Percentiles rank a stretch among this genome's conserved stretches.
These are phyloP conservation scores for Buddleja alternifolia DNA, from an alignment of 257 asterid genomes.

Conservation along the genomic window DNA sequence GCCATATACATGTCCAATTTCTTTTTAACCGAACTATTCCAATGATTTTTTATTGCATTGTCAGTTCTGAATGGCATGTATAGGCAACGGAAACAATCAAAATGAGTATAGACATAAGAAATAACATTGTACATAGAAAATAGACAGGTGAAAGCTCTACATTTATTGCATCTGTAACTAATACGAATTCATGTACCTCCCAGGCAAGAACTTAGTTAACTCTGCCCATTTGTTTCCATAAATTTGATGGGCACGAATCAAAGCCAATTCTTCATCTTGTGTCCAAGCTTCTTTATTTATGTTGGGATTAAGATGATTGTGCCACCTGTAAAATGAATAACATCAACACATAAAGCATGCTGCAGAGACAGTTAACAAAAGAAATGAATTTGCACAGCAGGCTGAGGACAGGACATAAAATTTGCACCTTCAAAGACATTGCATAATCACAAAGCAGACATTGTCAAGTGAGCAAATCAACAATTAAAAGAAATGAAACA, in stretches of 20 bases:
- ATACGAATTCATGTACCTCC: constrained; percentile 62
- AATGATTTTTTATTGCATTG: constrained; percentile 93
- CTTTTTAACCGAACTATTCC: constrained; percentile 99
- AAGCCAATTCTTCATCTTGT: constrained; percentile 86
- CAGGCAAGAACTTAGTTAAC: constrained; percentile 91
- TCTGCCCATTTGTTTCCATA: constrained; percentile 99
- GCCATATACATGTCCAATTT: constrained; percentile 85
- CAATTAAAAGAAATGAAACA: constrained; percentile 6
- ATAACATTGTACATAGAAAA: constrained; percentile 13
- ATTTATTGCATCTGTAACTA: constrained; percentile 18
- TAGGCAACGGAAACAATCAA: constrained; percentile 22
- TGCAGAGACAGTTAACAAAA: not conserved
- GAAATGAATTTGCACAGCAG: not conserved
- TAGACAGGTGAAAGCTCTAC: constrained; percentile 6
- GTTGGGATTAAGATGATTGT: constrained; percentile 95
- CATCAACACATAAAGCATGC: constrained; percentile 11
- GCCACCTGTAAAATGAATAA: constrained; percentile 74
- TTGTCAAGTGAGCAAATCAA: not conserved
- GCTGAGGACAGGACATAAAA: not conserved
- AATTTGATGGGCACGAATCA: constrained; percentile 90
- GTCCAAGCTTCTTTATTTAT: constrained; percentile 99
- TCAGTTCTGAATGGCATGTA: constrained; percentile 76
- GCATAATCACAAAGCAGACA: not conserved
- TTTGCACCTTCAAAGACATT: constrained; percentile 10
- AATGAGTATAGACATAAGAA: constrained; percentile 29